A percentile compares a stretch with the other conserved stretches of the same genome.
phyloP scores from a whole-genome alignment of 2,329 filamentous ascomycete genomes.

The Bipolaris bicolor region DNA sequence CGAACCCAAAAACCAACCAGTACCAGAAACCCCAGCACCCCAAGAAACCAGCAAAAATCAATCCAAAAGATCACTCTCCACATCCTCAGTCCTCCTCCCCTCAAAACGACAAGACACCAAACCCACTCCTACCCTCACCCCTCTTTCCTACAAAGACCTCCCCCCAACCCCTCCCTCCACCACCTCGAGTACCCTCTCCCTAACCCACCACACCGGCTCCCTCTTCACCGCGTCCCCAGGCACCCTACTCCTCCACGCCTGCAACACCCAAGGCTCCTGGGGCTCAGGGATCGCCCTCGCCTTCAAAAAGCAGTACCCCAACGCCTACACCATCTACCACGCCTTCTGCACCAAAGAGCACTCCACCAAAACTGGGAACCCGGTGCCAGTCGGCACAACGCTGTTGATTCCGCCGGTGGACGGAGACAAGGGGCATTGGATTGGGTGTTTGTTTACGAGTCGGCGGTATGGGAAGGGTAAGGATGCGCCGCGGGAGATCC shows the following conservation, averaged over 20 bases:
- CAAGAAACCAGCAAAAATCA: conserved; percentile 7
- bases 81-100: background rate
- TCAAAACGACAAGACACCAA: conserved; percentile 10
- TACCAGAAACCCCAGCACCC: background rate
- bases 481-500: conserved; percentile 53
- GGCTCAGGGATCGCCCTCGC: conserved; percentile 62
- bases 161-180: background rate
- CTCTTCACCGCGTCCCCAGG: conserved; percentile 60
- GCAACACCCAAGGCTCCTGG: conserved; percentile 65
- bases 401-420: conserved; percentile 61
- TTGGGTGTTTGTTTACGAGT: conserved; percentile 66
- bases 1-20: background rate
- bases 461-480: conserved; percentile 54
- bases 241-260: conserved; percentile 63
- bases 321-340: conserved; percentile 57
- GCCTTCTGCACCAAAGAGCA: conserved; percentile 53
- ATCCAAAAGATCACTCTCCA: conserved; percentile 2
- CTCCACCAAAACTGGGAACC: conserved; percentile 22
- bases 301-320: conserved; percentile 59
- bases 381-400: conserved; percentile 53
- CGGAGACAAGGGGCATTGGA: conserved; percentile 54
- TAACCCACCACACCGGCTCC: conserved; percentile 50
- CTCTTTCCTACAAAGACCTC: conserved; percentile 21
- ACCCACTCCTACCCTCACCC: background rate
- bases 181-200: conserved; percentile 1